Conservation (phyloP, 106 monocot genomes). For the Dioscorea zingiberensis region DNA sequence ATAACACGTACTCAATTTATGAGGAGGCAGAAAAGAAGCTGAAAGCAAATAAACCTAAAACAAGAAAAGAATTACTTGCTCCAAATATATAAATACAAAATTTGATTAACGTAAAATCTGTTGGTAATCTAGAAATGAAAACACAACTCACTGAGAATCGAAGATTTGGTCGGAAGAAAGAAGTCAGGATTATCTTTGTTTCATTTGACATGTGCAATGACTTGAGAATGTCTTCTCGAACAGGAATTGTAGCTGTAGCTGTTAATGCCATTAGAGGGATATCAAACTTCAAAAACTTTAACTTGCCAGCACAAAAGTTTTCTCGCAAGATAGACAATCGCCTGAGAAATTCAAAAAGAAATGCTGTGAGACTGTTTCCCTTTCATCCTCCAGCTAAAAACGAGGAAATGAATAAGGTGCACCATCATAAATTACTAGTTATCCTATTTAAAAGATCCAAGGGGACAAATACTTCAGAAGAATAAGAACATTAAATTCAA, state of each 20-base stretch:
- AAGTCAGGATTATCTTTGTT: constrained; percentile 60
- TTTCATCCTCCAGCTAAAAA: too few relatives aligned
- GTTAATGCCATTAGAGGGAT: constrained; percentile 96
- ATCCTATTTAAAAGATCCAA: too few relatives aligned
- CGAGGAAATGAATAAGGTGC: too few relatives aligned
- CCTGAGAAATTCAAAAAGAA: constrained; percentile 39
- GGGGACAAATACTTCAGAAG: too few relatives aligned
- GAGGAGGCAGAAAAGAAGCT: not conserved
- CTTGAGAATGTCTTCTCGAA: constrained; percentile 77
- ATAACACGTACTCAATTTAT: not conserved
- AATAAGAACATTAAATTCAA: too few relatives aligned
- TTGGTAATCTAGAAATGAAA: not conserved
- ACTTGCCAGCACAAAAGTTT: constrained; percentile 55
- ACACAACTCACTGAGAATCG: constrained; percentile 68
- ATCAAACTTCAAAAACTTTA: constrained; percentile 67
- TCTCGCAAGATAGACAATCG: constrained; percentile 74
- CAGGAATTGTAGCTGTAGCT: constrained; percentile 86
- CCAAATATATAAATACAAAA: not conserved
- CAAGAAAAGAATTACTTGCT: not conserved
- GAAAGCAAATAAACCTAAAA: too few relatives aligned
- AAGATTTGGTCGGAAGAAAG: constrained; percentile 93
- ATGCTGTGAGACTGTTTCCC: too few relatives aligned
- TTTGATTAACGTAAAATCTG: not conserved
- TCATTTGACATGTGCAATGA: constrained; percentile 67
- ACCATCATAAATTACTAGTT: too few relatives aligned